Conservation (phyloP, 2,329 filamentous ascomycete genomes). For the Coniella vitis region DNA sequence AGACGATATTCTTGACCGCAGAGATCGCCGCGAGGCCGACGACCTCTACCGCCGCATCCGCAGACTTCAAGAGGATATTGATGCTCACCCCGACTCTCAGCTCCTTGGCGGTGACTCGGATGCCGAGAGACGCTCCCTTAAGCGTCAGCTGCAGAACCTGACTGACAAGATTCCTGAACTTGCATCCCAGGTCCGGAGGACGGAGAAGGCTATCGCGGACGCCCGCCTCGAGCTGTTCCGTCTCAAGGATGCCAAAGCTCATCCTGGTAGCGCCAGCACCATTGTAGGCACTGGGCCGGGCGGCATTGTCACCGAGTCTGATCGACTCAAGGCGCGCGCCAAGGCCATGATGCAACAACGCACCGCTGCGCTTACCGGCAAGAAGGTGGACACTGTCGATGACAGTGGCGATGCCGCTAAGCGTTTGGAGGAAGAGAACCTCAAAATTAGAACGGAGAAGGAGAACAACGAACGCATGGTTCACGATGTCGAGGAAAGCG, state of each 20-base stretch:
- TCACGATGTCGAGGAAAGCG: conserved; percentile 90
- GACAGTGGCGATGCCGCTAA: conserved; percentile 75
- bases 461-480: conserved; percentile 97
- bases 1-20: conserved; percentile 83
- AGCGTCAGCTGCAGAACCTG: conserved; percentile 80
- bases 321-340: conserved; percentile 87
- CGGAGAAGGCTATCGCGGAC: conserved; percentile 89
- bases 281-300: conserved; percentile 92
- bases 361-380: conserved; percentile 84
- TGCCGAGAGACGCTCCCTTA: conserved; percentile 77
- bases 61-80: conserved; percentile 89
- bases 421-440: conserved; percentile 81
- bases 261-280: conserved; percentile 71
- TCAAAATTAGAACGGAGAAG: conserved; percentile 73
- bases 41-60: conserved; percentile 90
- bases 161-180: conserved; percentile 88
- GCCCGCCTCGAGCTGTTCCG: conserved; percentile 89
- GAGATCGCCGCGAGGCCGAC: conserved; percentile 86
- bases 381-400: conserved; percentile 60
- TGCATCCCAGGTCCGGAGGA: conserved; percentile 83
- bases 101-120: conserved; percentile 71
- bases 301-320: conserved; percentile 83
- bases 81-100: conserved; percentile 74
- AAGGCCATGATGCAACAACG: conserved; percentile 99
- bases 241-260: conserved; percentile 83